These are phyloP conservation scores for Colletotrichum tanaceti DNA, from an alignment of 2,329 filamentous ascomycete species.

Conservation along the genomic window DNA sequence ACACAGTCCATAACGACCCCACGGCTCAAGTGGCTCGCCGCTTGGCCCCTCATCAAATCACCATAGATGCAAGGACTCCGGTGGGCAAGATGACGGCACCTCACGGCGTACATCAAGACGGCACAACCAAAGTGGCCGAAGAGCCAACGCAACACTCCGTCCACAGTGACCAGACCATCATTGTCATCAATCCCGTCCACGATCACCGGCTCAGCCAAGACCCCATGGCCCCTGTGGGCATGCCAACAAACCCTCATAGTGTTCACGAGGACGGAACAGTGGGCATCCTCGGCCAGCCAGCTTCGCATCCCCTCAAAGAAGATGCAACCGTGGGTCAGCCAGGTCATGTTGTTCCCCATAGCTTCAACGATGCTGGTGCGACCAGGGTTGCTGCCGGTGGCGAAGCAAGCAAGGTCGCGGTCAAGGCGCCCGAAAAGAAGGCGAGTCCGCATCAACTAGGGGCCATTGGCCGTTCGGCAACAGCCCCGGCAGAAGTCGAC, in stretches of 20 bases:
- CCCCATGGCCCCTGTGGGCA: neutral
- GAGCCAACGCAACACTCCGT: constrained; percentile 15
- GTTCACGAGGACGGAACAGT: constrained; percentile 22
- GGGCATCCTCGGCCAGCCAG: neutral
- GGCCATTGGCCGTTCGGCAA: constrained; percentile 11
- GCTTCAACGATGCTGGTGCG: constrained; percentile 16
- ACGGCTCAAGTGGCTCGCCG: constrained; percentile 7
- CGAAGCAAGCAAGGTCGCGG: neutral
- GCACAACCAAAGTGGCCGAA: constrained; percentile 7
- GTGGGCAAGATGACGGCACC: neutral
- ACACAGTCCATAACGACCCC: constrained; percentile 29
- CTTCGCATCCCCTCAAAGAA: constrained; percentile 3
- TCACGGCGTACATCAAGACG: constrained; percentile 24
- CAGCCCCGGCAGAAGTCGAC: constrained; percentile 1
- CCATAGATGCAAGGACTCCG: constrained; percentile 6
- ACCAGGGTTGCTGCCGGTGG: constrained; percentile 12
- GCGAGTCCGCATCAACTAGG: neutral
- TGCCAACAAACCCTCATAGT: constrained; percentile 1
- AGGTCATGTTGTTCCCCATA: neutral
- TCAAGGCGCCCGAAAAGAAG: neutral
- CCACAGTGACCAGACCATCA: constrained; percentile 10
- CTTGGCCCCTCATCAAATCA: constrained; percentile 19
- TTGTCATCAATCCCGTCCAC: constrained; percentile 2
- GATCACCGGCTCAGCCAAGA: constrained; percentile 31
- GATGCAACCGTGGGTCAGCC: neutral